Evolutionary conservation across 495 filamentous ascomycete species (phyloP), one percentile per base, ranked within the genome.

Genomic region (Neurospora sp.): DNA sequence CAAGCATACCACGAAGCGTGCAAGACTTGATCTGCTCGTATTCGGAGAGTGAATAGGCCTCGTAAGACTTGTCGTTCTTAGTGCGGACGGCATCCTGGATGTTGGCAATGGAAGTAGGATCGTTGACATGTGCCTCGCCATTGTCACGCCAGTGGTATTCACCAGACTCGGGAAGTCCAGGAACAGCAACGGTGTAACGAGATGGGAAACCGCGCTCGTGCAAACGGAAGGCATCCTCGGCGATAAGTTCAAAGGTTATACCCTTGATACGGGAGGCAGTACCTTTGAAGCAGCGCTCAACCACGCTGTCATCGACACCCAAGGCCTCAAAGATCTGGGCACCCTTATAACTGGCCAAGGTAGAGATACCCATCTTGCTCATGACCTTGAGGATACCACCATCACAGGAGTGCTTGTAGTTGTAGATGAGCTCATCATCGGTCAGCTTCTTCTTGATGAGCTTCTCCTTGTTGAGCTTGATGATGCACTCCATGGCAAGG

Each of bases 341-440:
- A 81, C 96, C 96, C 86, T 99, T 99, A 87, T 99, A 99, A 77
- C 93, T 96, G 81, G 96, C 93, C 62, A 99, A 85, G 66, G 96
- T 99, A 12, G 96, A 99, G 77, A 99, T 99, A 84, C 96, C 96
- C 96, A 99, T 99, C 87, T 99, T 99, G 84, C 93, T 97, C 96
- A 99, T 99, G 80, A 99, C 96, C 85, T 99, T 99, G 73, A 99
- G 87, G 74, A 99, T 97, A 83, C 96, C 96, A 77, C 96, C 96
- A 78, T 98, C 96, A 78, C 93, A 96, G 69, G 96, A 99, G 78
- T 96, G 92, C 86, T 96, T 97, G 87, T 98, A 99, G 84, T 99
- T 99, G 74, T 92, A 90, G 74, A 99, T 93, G 70, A 98, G 90
- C 74, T 90, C 87, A 69, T 97, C 93, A 73, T 96, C 90, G 31